Evolutionary conservation across 2,329 filamentous ascomycete species (phyloP), one percentile per base, ranked within the genome.

Genomic region (Emergomyces pasteurianus): DNA sequence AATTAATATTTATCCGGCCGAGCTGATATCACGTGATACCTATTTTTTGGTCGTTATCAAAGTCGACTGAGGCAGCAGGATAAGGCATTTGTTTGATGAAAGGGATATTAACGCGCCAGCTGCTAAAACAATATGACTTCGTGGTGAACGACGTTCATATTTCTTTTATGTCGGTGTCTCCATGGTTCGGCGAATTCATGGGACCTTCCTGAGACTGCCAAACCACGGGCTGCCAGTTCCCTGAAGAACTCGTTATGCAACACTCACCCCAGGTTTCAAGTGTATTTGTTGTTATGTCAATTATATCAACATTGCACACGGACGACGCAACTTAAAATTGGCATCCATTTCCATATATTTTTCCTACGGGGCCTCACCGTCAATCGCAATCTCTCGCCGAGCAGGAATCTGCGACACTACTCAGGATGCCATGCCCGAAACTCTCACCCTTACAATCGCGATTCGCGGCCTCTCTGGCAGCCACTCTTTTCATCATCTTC

Each of bases 381-480:
- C 56, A 6, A 26, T 21, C 18, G 7, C 42, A 40, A 18, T 9
- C 40, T 8, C 16, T 49, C 42, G n/a, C 28, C 23, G 57, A 58
- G 31, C 34, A 18, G n/a, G 26, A 18, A 21, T 68, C 60, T 77
- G 60, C 60, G 62, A 46, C 61, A 65, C 18, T 40, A 61, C 60
- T 66, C 69, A 67, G 40, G 67, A 78, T 78, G 75, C 72, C 70
- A 65, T 65, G 69, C 52, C 72, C 67, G 54, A 73, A 86, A 74
- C 80, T 86, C 73, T 86, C 82, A 72, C 84, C 82, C 68, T 77
- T 89, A 66, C 88, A 89, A 77, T 87, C 85, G 75, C 86, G 87
- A 71, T 82, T 90, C 69, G 82, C 83, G 70, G 84, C 86, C 68
- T 88, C 86, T 61, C 71, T 87, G 59, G 77, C 82, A 67, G 83